phyloP scores from a whole-genome alignment of 805 yeast species.

The Candida cerambycidarum region DNA sequence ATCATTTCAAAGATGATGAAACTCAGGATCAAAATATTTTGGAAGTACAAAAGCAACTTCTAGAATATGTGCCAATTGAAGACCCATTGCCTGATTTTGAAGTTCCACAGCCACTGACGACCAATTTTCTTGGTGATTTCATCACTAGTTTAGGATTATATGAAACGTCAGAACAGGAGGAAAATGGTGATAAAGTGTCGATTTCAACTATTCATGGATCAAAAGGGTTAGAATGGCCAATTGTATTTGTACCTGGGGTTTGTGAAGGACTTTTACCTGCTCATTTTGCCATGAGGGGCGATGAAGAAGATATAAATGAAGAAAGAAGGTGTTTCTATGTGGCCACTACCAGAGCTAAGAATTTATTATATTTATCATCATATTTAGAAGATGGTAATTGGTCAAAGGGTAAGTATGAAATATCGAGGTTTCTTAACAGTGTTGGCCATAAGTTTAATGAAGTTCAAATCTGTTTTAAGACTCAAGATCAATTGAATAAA shows the following conservation, averaged over 20 bases:
- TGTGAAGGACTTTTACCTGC: constrained; percentile 69
- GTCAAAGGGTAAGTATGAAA: constrained; percentile 21
- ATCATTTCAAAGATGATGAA: constrained; percentile 26
- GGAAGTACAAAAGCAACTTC: constrained; percentile 40
- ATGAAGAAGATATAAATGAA: constrained; percentile 52
- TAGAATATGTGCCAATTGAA: constrained; percentile 33
- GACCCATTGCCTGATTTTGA: constrained; percentile 21
- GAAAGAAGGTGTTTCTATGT: constrained; percentile 87
- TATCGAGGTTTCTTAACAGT: constrained; percentile 29
- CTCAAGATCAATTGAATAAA: constrained; percentile 14
- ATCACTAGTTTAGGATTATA: constrained; percentile 35
- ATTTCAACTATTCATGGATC: constrained; percentile 89
- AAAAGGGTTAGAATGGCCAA: constrained; percentile 95
- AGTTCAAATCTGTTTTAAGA: constrained; percentile 20
- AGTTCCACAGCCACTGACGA: not conserved
- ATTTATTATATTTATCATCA: constrained; percentile 47
- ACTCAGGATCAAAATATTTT: constrained; percentile 34
- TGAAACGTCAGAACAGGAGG: constrained; percentile 26
- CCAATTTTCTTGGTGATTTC: constrained; percentile 24
- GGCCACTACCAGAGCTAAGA: constrained; percentile 81
- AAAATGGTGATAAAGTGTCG: constrained; percentile 27
- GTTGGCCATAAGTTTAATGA: constrained; percentile 11
- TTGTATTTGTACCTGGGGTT: constrained; percentile 78
- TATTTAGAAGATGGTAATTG: constrained; percentile 15
- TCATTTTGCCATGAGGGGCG: constrained; percentile 38